Base-by-base conservation (phyloP, 768 basidiomycete genomes). In the Tulasnella sp. region DNA sequence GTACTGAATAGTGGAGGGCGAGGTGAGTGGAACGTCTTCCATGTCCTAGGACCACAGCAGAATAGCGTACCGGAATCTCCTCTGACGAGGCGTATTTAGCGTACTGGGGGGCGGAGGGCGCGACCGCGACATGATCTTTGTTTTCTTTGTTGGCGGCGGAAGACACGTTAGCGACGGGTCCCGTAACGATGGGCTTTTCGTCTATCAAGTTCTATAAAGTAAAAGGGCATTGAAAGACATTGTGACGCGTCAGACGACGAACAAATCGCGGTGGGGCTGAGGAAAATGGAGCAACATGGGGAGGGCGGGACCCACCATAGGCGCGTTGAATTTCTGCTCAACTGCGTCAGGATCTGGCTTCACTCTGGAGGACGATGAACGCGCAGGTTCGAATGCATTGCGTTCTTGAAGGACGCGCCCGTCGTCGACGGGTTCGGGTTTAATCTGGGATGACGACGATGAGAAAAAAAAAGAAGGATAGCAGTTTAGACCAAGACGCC, bases 351-450 rank as follows among this genome's bases (percentile, higher is more conserved):
- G 74, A 40, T 75, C 74, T 42, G 44, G 39, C 38, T 75, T 75
- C 27, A 75, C 74, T 48, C 52, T 75, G 6, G 74, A 46, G 38
- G 46, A 4, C 9, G 44, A 40, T 19, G 44, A 16, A 6, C 38
- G 3, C 21, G 24, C 34, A 38, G 3, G 46, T 5, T 38, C 24
- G 52, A 31, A 2, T 36, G 38, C 39, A 31, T 62, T 62, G 19
- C 46, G 76, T 34, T 77, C 76, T 62, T 62, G 52, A 62, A 77
- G 42, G 1, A 77, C 76, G 76, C 76, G 76, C 21, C 71, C 79
- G 12, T 78, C 79, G 27, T 85, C 85, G 71, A 83, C 80, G 5
- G 84, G 86, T 56, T 86, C 85, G 46, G 85, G 83, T 79, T 86
- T 86, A 72, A 86, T 81, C 62, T 68, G 62, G 1, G 62, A 2